These are phyloP conservation scores for Sordaria brevicollis DNA, from an alignment of 495 filamentous ascomycete genomes.

Conservation along the genomic window DNA sequence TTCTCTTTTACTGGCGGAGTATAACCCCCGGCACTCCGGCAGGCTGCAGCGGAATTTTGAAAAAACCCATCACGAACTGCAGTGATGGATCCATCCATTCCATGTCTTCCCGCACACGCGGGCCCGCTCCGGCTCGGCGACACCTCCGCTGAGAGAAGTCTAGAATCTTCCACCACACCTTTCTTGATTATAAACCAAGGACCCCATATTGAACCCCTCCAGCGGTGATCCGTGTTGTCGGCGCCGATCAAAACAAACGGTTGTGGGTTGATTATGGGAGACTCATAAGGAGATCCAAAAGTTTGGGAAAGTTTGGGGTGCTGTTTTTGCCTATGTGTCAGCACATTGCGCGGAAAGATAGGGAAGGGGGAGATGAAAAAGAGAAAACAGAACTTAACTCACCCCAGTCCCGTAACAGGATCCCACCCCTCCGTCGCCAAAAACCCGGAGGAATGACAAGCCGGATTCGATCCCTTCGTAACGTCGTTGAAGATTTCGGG, in stretches of 20 bases:
- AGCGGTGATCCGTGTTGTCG: neutral
- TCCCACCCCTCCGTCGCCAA: slow-evolving; percentile 47
- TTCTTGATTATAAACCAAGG: neutral
- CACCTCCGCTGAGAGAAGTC: neutral
- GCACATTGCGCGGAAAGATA: neutral
- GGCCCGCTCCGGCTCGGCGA: neutral
- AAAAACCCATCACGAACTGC: no score
- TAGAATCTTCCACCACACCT: neutral
- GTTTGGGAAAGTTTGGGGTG: slow-evolving; percentile 10
- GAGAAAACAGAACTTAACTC: neutral
- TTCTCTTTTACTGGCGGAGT: neutral
- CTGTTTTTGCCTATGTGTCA: neutral
- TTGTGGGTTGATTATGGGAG: neutral
- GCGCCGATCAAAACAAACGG: neutral
- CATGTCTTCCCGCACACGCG: no score
- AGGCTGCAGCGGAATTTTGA: no score
- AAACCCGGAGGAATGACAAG: slow-evolving; percentile 51
- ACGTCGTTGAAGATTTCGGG: slow-evolving; percentile 54
- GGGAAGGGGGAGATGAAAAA: neutral
- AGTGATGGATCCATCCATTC: no score
- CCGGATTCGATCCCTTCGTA: slow-evolving; percentile 46
- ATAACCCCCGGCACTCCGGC: no score
- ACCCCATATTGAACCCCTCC: neutral
- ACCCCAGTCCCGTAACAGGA: slow-evolving; percentile 52
- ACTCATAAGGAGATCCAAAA: slow-evolving; percentile 10